Conservation (phyloP, 192 early-diverging fungal species). For the Coemansia sp. region DNA sequence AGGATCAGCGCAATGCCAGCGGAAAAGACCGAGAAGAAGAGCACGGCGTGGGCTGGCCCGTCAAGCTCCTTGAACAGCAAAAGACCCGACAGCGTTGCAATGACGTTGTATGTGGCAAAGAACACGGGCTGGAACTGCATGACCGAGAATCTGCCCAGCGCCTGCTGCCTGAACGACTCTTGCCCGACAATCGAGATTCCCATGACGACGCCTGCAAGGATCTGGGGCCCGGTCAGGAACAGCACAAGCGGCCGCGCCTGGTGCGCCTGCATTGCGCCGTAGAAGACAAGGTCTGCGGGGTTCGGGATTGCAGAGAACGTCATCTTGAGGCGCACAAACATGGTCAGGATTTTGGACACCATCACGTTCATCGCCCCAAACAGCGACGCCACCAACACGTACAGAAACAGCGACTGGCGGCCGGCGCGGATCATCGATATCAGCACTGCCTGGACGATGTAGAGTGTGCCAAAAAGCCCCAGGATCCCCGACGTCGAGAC, state of each 20-base stretch:
- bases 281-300: conserved; percentile 43
- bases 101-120: conserved; percentile 55
- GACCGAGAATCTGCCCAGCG: conserved; percentile 50
- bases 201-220: conserved; percentile 28
- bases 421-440: conserved; percentile 27
- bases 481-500: conserved; percentile 44
- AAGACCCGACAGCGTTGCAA: conserved; percentile 44
- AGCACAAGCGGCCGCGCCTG: conserved; percentile 10
- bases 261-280: conserved; percentile 29
- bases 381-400: conserved; percentile 41
- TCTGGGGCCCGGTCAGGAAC: conserved; percentile 26
- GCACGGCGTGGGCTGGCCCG: conserved; percentile 28
- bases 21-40: conserved; percentile 38
- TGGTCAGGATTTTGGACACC: conserved; percentile 54
- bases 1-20: conserved; percentile 38
- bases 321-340: conserved; percentile 37
- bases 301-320: conserved; percentile 28
- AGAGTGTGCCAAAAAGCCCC: conserved; percentile 20
- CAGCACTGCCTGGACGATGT: conserved; percentile 26
- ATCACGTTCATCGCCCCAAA: conserved; percentile 57
- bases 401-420: conserved; percentile 38
- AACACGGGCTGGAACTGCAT: conserved; percentile 58
- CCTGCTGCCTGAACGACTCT: conserved; percentile 54
- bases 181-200: conserved; percentile 49
- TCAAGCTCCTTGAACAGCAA: conserved; percentile 51